These are phyloP conservation scores for Solanum dulcamara DNA, from an alignment of 257 asterid genomes.

Conservation along the genomic window DNA sequence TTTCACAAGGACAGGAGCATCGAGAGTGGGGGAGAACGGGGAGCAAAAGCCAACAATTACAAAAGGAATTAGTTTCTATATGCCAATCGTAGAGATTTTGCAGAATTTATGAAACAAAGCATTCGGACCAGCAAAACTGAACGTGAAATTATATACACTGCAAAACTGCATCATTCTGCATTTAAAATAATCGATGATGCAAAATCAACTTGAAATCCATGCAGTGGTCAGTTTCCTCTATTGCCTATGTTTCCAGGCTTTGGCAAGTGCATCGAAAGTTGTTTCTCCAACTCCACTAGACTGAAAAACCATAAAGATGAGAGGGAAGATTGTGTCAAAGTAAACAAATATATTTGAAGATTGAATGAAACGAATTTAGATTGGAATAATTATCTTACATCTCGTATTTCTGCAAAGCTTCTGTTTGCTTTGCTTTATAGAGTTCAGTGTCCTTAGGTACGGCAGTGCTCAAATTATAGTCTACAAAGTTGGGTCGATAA, in stretches of 20 bases:
- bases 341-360: background rate
- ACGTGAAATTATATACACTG: background rate
- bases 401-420: slow-evolving; percentile 67
- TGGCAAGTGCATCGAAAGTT: slow-evolving; percentile 49
- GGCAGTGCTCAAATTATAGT: slow-evolving; percentile 36
- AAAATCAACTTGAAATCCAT: background rate
- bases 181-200: background rate
- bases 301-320: slow-evolving; percentile 25
- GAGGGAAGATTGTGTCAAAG: background rate
- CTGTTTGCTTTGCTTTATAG: slow-evolving; percentile 64
- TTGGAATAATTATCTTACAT: slow-evolving; percentile 30
- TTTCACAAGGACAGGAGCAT: background rate
- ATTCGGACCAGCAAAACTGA: background rate
- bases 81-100: background rate
- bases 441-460: slow-evolving; percentile 57
- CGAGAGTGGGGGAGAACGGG: background rate
- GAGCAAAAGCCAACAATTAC: background rate
- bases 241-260: slow-evolving; percentile 3
- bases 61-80: background rate
- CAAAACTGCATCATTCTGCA: background rate
- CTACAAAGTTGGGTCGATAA: slow-evolving; percentile 16
- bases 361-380: background rate
- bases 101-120: background rate
- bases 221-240: background rate
- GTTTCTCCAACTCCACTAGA: slow-evolving; percentile 84